Conservation (phyloP, 495 filamentous ascomycete species). For the Alectoria sarmentosa region DNA sequence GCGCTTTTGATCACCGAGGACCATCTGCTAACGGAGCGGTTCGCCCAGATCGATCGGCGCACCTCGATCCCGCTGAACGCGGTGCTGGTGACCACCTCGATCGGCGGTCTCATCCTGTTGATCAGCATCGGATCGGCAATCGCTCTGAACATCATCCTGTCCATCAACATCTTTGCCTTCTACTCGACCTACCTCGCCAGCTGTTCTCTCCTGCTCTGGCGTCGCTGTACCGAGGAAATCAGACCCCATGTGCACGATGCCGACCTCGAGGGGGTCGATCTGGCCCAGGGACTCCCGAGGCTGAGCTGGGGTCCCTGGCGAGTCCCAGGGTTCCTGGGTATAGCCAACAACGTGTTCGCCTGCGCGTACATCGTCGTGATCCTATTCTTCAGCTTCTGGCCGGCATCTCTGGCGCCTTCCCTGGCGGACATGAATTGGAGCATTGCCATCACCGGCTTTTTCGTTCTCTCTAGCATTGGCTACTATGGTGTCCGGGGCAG, state of each 20-base stretch:
- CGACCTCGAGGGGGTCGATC: too few species aligned
- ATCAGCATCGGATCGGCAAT: slow-evolving; percentile 44
- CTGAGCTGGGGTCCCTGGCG: neutral
- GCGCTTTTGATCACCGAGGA: too few species aligned
- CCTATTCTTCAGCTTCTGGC: too few species aligned
- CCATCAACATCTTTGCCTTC: slow-evolving; percentile 41
- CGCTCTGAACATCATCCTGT: too few species aligned
- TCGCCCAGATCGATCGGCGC: slow-evolving; percentile 1
- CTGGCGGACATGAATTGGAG: too few species aligned
- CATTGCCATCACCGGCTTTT: too few species aligned
- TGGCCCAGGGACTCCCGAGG: too few species aligned
- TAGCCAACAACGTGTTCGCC: neutral
- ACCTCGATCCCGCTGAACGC: neutral
- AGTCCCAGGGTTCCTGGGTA: neutral
- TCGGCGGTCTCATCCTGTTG: slow-evolving; percentile 25
- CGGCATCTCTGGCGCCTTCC: too few species aligned
- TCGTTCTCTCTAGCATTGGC: too few species aligned
- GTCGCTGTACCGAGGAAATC: neutral
- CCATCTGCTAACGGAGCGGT: too few species aligned
- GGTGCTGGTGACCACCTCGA: neutral
- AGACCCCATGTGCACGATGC: too few species aligned
- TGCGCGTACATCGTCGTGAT: neutral
- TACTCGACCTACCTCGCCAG: neutral
- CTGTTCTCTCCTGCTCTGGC: neutral
- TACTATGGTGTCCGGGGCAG: too few species aligned